A percentile compares a stretch with the other conserved stretches of the same genome.
These are phyloP conservation scores for Melastoma candidum DNA, from an alignment of 441 rosid genomes.

Conservation along the genomic window DNA sequence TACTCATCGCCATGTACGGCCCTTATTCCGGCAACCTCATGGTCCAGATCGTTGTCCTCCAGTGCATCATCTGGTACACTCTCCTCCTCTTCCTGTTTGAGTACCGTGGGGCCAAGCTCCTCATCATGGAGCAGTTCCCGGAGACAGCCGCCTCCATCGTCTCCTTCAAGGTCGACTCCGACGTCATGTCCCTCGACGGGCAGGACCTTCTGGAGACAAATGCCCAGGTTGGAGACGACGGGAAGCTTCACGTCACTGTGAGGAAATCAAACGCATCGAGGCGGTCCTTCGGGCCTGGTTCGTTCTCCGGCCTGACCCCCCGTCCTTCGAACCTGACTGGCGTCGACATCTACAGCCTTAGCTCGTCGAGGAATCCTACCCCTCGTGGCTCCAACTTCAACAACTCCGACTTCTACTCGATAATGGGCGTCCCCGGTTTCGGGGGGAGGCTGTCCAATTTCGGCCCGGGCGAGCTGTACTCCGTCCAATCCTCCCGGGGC, in stretches of 20 bases:
- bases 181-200: constrained; percentile 11
- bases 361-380: constrained; percentile 7
- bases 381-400: constrained; percentile 9
- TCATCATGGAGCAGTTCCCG: constrained; percentile 12
- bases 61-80: constrained; percentile 11
- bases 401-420: constrained; percentile 9
- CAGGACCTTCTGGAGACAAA: neutral
- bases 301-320: constrained; percentile 7
- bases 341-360: constrained; percentile 10
- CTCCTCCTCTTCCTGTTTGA: constrained; percentile 11
- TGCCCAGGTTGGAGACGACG: constrained; percentile 7
- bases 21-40: constrained; percentile 3
- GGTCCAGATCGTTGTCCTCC: constrained; percentile 13
- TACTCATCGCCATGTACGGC: constrained; percentile 9
- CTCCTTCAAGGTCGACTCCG: constrained; percentile 11
- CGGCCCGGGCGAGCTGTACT: constrained; percentile 50
- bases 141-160: constrained; percentile 13
- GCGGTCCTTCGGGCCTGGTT: constrained; percentile 10
- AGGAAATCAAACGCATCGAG: constrained; percentile 7
- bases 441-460: constrained; percentile 35
- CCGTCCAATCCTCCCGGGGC: constrained; percentile 76
- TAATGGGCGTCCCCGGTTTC: constrained; percentile 2
- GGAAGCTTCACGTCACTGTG: constrained; percentile 10
- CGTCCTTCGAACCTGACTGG: constrained; percentile 9
- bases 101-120: constrained; percentile 10